These are phyloP conservation scores for Eucalyptus cloeziana DNA, from an alignment of 345 rosid genomes.

Conservation along the genomic window DNA sequence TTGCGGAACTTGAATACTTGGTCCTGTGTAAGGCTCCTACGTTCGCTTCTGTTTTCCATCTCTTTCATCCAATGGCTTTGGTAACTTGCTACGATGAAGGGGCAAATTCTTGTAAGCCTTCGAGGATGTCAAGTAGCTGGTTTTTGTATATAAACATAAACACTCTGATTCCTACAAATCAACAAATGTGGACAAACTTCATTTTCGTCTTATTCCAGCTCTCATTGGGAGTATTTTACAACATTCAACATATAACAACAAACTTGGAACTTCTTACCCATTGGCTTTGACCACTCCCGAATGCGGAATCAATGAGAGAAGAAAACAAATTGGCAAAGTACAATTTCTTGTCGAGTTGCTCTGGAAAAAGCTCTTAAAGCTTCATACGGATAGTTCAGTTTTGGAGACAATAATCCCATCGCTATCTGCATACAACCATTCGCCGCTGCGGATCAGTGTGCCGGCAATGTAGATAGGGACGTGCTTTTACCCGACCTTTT, in stretches of 20 bases:
- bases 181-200: not conserved
- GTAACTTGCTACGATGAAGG: not conserved
- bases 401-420: conserved; percentile 28
- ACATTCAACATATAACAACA: not conserved
- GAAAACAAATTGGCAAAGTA: not conserved
- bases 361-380: not conserved
- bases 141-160: not conserved
- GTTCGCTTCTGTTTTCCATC: not conserved
- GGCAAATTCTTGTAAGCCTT: not conserved
- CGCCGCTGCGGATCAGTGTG: conserved; percentile 40
- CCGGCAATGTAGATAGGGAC: conserved; percentile 48
- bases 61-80: not conserved
- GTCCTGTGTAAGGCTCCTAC: not conserved
- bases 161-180: not conserved
- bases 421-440: conserved; percentile 17
- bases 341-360: not conserved
- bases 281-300: not conserved
- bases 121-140: not conserved
- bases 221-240: not conserved
- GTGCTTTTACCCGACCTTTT: conserved; percentile 65
- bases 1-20: not conserved
- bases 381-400: conserved; percentile 38
- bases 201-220: not conserved
- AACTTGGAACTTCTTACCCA: not conserved
- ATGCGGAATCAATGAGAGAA: not conserved